A percentile compares a stretch with the other conserved stretches of the same genome.
These are phyloP conservation scores for Phaeotremella fagi DNA, from an alignment of 768 basidiomycete genomes.

Conservation along the genomic window DNA sequence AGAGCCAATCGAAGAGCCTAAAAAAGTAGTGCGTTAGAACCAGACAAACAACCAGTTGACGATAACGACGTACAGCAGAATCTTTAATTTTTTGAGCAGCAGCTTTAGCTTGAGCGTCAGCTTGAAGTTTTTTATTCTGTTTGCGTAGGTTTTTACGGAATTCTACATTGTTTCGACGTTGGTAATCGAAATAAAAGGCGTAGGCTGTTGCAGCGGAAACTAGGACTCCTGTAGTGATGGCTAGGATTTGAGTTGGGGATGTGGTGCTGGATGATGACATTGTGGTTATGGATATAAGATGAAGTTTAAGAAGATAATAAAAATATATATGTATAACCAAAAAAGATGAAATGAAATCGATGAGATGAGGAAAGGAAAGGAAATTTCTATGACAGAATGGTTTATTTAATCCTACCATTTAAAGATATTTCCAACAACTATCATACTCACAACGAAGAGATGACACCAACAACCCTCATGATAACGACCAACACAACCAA, in stretches of 20 bases:
- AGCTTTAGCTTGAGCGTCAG: slow-evolving; percentile 55
- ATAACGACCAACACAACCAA: no score
- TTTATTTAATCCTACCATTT: no score
- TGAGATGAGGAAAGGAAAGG: no score
- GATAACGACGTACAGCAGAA: slow-evolving; percentile 49
- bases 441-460: no score
- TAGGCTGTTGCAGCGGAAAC: slow-evolving; percentile 58
- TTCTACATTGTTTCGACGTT: slow-evolving; percentile 73
- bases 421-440: no score
- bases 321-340: no score
- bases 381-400: no score
- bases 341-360: no score
- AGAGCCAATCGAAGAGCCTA: slow-evolving; percentile 29
- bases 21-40: no score
- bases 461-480: no score
- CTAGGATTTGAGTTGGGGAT: slow-evolving; percentile 25
- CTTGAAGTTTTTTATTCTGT: slow-evolving; percentile 83
- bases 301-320: no score
- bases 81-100: slow-evolving; percentile 43
- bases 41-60: neutral
- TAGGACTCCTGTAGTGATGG: slow-evolving; percentile 39
- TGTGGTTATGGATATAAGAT: no score
- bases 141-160: slow-evolving; percentile 92
- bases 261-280: slow-evolving; percentile 20
- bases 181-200: slow-evolving; percentile 91